Evolutionary conservation across 2,329 filamentous ascomycete genomes (phyloP), one percentile per base, ranked within the genome.

Genomic region (Xylaria sp.): DNA sequence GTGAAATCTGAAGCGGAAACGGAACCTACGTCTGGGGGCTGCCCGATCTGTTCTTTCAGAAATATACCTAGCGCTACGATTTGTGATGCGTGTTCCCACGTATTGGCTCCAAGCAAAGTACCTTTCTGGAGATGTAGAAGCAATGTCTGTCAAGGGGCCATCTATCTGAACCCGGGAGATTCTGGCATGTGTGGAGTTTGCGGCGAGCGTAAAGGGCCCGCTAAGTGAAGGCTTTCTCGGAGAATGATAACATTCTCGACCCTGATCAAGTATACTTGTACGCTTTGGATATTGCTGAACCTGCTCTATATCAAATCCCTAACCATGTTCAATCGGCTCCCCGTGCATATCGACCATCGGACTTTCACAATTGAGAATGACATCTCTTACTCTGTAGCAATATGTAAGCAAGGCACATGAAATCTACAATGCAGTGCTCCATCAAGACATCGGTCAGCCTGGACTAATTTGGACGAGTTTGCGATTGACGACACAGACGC

Each of bases 101-200:
- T 94, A 1, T 80, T 95, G 2, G 83, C 87, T 52, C 79, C 83
- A 0, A 75, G 80, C 0, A 84, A 84, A 58, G 83, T 90, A 52
- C 80, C 84, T 0, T 80, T 86, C n/a, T 95, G 93, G 92, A 80
- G 80, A 56, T 95, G 92, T 76, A 78, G 76, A 50, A 87, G 84
- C 70, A 75, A 77, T 3, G 71, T 80, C 2, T 95, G 92, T 76
- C 79, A 79, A 67, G 83, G 80, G 13, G 86, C 83, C 53, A 68
- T 74, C 23, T 95, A 93, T 76, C 75, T 90, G 60, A 95, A 94
- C 74, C 84, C 90, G 12, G 87, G 85, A 1, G 91, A 94, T 77
- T 88, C 84, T 70, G 90, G 89, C 7, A 77, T 89, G 0, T 95
- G 92, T 76, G 91, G 91, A 3, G 79, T 92, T 5, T 95, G 92